These are phyloP conservation scores for Areca catechu DNA, from an alignment of 176 grass and related monocot species.

Conservation along the genomic window DNA sequence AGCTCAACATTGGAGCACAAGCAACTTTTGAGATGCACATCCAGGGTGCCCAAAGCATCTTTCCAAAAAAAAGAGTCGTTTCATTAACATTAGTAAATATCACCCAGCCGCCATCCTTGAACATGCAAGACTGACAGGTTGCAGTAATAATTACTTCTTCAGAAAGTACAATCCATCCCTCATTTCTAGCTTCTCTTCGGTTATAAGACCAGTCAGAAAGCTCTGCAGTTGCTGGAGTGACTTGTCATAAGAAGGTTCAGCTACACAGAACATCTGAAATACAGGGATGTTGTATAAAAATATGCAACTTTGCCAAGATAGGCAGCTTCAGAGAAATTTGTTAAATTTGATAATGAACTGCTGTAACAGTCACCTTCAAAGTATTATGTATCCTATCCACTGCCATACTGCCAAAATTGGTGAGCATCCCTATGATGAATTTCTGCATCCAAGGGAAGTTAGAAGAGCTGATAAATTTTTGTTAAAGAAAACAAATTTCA, in stretches of 20 bases:
- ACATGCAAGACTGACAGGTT: too few species aligned
- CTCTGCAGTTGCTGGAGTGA: constrained; percentile 83
- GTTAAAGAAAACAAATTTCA: too few species aligned
- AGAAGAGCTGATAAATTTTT: not conserved
- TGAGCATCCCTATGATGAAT: constrained; percentile 91
- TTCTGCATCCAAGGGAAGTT: constrained; percentile 41
- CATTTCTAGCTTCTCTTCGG: constrained; percentile 81
- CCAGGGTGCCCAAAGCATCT: too few species aligned
- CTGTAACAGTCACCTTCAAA: constrained; percentile 49
- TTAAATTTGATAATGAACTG: not conserved
- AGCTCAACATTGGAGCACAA: too few species aligned
- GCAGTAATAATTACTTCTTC: constrained; percentile 17
- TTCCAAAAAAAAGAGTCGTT: too few species aligned
- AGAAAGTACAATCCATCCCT: constrained; percentile 70
- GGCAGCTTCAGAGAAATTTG: not conserved
- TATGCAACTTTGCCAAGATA: too few species aligned
- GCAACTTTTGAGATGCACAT: too few species aligned
- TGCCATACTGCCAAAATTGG: constrained; percentile 84
- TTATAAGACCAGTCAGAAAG: constrained; percentile 70
- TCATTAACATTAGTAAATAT: too few species aligned
- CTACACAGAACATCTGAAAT: constrained; percentile 88
- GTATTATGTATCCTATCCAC: constrained; percentile 95
- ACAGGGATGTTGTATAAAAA: too few species aligned
- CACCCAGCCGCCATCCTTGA: too few species aligned
- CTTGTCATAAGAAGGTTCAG: constrained; percentile 91